Evolutionary conservation across 805 yeast species (phyloP).

Genomic region (Middelhovenomyces tepae): DNA sequence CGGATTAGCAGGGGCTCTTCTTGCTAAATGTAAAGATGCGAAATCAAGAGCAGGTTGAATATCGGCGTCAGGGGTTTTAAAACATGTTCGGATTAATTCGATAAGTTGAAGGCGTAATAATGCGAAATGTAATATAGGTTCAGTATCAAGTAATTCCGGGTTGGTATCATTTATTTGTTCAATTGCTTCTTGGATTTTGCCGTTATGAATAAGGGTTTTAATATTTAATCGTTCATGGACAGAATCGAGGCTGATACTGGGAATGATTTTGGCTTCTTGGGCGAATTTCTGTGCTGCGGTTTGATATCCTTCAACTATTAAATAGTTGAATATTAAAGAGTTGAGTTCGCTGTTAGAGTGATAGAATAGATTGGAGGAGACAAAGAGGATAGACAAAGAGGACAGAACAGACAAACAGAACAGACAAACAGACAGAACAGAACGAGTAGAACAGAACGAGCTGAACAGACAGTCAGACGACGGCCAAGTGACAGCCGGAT

Average conservation of each 20-base stretch:
- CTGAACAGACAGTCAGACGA: no score
- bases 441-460: no score
- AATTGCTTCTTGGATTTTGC: constrained; percentile 54
- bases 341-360: constrained; percentile 36
- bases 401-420: no score
- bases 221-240: constrained; percentile 47
- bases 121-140: constrained; percentile 61
- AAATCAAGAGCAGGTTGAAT: constrained; percentile 24
- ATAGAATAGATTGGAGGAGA: no score
- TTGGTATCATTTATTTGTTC: constrained; percentile 46
- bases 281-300: constrained; percentile 57
- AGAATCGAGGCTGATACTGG: constrained; percentile 37
- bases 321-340: constrained; percentile 57
- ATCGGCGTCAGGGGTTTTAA: constrained; percentile 19
- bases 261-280: constrained; percentile 35
- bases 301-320: constrained; percentile 70
- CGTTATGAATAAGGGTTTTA: constrained; percentile 45
- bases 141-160: constrained; percentile 57
- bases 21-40: constrained; percentile 39
- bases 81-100: constrained; percentile 64
- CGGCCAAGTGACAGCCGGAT: no score
- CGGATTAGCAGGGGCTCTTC: constrained; percentile 44
- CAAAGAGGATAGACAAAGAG: no score
- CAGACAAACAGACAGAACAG: no score
- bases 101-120: constrained; percentile 63